Evolutionary conservation across 257 asterid genomes (phyloP).

Genomic region (Ligustrum vulgare): DNA sequence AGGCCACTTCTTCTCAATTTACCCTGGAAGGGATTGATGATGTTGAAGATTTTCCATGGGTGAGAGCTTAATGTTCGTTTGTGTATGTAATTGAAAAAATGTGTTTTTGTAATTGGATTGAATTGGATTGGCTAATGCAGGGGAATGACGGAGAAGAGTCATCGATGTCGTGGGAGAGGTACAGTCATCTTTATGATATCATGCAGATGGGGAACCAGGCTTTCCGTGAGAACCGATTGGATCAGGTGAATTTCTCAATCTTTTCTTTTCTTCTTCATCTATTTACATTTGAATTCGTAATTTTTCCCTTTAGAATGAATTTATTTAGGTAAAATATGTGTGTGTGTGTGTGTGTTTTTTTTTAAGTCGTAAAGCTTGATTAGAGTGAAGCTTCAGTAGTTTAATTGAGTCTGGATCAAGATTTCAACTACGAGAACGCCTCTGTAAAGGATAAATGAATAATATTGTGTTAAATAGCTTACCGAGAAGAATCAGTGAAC

Average conservation of each 20-base stretch:
- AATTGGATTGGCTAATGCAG: conserved; percentile 34
- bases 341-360: no score
- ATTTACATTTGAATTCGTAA: not conserved
- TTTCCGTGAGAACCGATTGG: conserved; percentile 62
- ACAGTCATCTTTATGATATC: conserved; percentile 51
- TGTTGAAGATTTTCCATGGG: conserved; percentile 74
- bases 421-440: not conserved
- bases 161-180: conserved; percentile 68
- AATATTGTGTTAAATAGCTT: not conserved
- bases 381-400: not conserved
- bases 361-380: conserved; percentile 4
- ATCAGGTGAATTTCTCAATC: conserved; percentile 54
- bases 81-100: not conserved
- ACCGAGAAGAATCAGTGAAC: not conserved
- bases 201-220: conserved; percentile 69
- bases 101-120: not conserved
- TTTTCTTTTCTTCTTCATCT: conserved; percentile 9
- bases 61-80: conserved; percentile 11
- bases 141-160: conserved; percentile 51
- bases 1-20: conserved; percentile 42
- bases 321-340: not conserved
- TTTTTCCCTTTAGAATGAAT: conserved; percentile 2
- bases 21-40: conserved; percentile 67
- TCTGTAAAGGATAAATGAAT: not conserved
- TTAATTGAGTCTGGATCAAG: not conserved